phyloP scores from a whole-genome alignment of 2,329 filamentous ascomycete genomes.

The Penicillium digitatum region DNA sequence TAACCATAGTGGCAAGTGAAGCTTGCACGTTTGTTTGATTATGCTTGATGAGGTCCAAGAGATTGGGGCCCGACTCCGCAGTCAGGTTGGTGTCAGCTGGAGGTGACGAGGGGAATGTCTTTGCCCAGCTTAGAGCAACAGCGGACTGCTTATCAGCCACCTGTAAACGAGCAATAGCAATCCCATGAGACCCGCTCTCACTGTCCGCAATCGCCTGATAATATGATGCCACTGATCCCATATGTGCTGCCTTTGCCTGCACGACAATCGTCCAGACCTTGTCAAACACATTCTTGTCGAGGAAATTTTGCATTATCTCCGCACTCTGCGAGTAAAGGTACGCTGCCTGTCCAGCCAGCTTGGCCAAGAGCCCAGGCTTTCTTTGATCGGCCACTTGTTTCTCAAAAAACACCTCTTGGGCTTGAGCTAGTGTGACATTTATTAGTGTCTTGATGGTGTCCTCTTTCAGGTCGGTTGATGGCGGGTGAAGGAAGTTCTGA shows the following conservation, averaged over 20 bases:
- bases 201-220: conserved; percentile 90
- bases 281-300: conserved; percentile 85
- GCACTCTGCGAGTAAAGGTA: conserved; percentile 82
- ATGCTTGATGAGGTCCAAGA: conserved; percentile 79
- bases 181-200: conserved; percentile 80
- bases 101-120: conserved; percentile 73
- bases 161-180: conserved; percentile 77
- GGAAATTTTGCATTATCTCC: conserved; percentile 89
- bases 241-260: conserved; percentile 70
- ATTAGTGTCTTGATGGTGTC: conserved; percentile 96
- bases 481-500: conserved; percentile 96
- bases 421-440: conserved; percentile 87
- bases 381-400: conserved; percentile 92
- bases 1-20: conserved; percentile 69
- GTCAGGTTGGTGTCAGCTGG: conserved; percentile 78
- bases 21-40: conserved; percentile 78
- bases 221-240: conserved; percentile 84
- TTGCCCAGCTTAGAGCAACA: conserved; percentile 72
- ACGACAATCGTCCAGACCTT: conserved; percentile 80
- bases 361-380: conserved; percentile 86
- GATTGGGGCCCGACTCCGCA: conserved; percentile 68
- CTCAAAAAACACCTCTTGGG: conserved; percentile 94
- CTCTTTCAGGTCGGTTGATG: conserved; percentile 89
- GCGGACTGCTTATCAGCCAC: conserved; percentile 73
- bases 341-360: conserved; percentile 84